These are phyloP conservation scores for Ananas comosus DNA, from an alignment of 176 grass and related monocot species.

Conservation along the genomic window DNA sequence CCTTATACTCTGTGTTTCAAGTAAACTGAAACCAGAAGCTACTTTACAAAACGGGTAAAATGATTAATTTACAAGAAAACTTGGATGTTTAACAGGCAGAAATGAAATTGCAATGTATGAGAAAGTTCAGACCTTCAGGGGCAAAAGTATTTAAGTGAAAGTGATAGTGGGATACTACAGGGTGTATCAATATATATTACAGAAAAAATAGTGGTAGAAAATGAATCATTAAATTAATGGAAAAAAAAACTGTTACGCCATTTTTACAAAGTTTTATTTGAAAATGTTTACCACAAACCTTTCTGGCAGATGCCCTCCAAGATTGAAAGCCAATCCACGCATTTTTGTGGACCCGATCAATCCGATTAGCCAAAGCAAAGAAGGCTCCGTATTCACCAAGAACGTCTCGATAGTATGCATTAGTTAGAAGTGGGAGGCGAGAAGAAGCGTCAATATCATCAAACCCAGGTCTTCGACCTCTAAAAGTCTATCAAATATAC, in stretches of 20 bases:
- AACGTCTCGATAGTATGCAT: slow-evolving; percentile 74
- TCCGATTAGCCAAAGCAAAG: slow-evolving; percentile 74
- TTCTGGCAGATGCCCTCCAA: slow-evolving; percentile 78
- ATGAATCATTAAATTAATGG: too few relatives aligned
- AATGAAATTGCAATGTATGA: too few relatives aligned
- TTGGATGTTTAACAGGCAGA: too few relatives aligned
- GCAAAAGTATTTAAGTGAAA: neutral
- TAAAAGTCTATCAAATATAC: slow-evolving; percentile 44
- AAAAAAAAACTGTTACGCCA: neutral
- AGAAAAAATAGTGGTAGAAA: too few relatives aligned
- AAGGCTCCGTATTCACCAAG: slow-evolving; percentile 96
- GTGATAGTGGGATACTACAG: neutral
- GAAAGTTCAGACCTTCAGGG: too few relatives aligned
- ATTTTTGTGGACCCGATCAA: slow-evolving; percentile 87
- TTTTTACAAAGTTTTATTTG: neutral
- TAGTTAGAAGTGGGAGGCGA: slow-evolving; percentile 65
- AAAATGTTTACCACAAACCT: slow-evolving; percentile 31
- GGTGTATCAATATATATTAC: too few relatives aligned
- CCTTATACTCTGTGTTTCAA: too few relatives aligned
- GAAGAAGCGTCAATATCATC: slow-evolving; percentile 99
- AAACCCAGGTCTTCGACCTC: slow-evolving; percentile 72
- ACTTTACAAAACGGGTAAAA: too few relatives aligned
- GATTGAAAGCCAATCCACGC: slow-evolving; percentile 98
- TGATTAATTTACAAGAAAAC: too few relatives aligned
- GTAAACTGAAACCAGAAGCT: too few relatives aligned